A percentile compares a stretch with the other conserved stretches of the same genome.
Conservation (phyloP, 768 basidiomycete species). For the Macrolepiota dolichaula region DNA sequence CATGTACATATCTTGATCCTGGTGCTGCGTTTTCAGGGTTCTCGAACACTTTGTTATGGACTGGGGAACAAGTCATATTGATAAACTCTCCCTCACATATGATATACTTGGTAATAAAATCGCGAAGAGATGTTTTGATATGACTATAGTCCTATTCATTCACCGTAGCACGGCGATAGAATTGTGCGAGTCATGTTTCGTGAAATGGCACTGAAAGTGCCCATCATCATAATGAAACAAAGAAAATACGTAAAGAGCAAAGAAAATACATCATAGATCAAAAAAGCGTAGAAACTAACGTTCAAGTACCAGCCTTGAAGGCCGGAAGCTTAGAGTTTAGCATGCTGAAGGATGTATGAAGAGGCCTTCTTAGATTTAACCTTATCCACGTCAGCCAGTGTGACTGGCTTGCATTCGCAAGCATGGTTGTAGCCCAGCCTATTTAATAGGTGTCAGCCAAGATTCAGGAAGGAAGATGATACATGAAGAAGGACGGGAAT, state of each 20-base stretch:
- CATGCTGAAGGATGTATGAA: constrained; percentile 41
- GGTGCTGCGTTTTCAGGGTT: too few species aligned
- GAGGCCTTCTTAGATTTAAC: constrained; percentile 70
- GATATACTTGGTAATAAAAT: too few species aligned
- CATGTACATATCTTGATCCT: too few species aligned
- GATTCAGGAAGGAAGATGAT: neutral
- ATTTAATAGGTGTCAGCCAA: neutral
- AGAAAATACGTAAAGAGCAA: neutral
- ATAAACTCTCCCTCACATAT: too few species aligned
- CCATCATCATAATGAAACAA: neutral
- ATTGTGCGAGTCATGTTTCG: too few species aligned
- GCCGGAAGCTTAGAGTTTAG: constrained; percentile 34
- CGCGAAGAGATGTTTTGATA: too few species aligned
- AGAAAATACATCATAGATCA: neutral
- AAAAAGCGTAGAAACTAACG: too few species aligned
- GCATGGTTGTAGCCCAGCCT: constrained; percentile 85
- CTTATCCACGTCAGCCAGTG: constrained; percentile 64
- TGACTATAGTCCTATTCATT: too few species aligned
- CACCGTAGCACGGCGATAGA: too few species aligned
- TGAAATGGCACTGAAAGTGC: neutral
- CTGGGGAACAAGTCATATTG: too few species aligned
- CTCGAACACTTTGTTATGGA: too few species aligned
- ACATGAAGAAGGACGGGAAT: neutral
- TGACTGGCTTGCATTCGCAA: constrained; percentile 59
- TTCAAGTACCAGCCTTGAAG: neutral